Conservation (phyloP, 768 basidiomycete genomes). For the Trametes elegans region DNA sequence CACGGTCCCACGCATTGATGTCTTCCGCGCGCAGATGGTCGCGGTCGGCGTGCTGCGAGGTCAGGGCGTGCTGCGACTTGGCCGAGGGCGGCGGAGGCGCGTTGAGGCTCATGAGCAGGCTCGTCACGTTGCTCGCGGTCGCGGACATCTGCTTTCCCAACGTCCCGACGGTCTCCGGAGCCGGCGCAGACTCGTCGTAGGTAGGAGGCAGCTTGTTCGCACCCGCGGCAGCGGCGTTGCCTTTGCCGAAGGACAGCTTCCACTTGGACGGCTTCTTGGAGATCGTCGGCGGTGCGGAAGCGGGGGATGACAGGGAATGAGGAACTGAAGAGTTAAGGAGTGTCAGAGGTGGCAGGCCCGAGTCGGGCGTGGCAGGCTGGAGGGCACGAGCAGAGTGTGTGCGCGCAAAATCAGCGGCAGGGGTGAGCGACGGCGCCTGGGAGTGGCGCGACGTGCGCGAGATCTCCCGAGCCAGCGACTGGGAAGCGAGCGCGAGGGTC, state of each 20-base stretch:
- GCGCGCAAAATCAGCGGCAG: conserved; percentile 19
- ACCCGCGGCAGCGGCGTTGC: conserved; percentile 28
- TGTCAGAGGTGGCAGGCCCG: conserved; percentile 11
- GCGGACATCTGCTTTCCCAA: conserved; percentile 47
- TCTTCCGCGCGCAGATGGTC: conserved; percentile 8
- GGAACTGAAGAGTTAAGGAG: conserved; percentile 35
- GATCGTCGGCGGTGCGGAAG: conserved; percentile 37
- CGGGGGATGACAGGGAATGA: conserved; percentile 28
- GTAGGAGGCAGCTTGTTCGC: conserved; percentile 13
- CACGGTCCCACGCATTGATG: conserved; percentile 6
- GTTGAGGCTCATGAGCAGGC: conserved; percentile 68
- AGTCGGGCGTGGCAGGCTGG: conserved; percentile 3
- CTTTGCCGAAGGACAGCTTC: conserved; percentile 76
- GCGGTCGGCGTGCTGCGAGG: conserved; percentile 4
- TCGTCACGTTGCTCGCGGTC: conserved; percentile 77
- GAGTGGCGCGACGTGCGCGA: conserved; percentile 47
- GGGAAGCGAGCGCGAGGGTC: conserved; percentile 76
- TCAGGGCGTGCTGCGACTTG: not conserved
- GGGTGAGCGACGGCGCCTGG: conserved; percentile 5
- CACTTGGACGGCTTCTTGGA: conserved; percentile 84
- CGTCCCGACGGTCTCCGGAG: not conserved
- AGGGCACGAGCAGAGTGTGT: conserved; percentile 12
- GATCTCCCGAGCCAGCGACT: conserved; percentile 81
- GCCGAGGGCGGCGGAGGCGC: conserved; percentile 35
- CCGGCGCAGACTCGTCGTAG: conserved; percentile 15